Evolutionary conservation across 805 yeast genomes (phyloP).

Genomic region (Saturnispora galanensis): DNA sequence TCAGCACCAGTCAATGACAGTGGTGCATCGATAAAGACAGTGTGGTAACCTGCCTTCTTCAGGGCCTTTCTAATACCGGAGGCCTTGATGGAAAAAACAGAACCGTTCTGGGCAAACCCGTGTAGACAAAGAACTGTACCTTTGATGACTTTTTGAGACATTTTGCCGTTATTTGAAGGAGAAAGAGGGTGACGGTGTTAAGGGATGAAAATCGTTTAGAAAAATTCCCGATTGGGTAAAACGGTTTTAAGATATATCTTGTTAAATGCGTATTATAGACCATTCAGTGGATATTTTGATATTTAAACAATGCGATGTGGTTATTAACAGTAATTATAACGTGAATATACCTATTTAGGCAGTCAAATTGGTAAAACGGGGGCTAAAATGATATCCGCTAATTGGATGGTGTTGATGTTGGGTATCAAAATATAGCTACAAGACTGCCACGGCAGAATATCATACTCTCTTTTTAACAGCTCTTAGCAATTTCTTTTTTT

Average conservation of each 20-base stretch:
- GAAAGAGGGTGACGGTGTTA: slow-evolving; percentile 1
- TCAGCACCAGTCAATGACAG: slow-evolving; percentile 53
- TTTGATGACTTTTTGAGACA: slow-evolving; percentile 20
- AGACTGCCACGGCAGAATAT: too few relatives aligned
- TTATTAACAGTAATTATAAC: too few relatives aligned
- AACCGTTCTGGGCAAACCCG: slow-evolving; percentile 82
- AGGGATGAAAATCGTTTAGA: background rate
- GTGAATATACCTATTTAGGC: too few relatives aligned
- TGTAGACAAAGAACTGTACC: slow-evolving; percentile 74
- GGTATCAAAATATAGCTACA: too few relatives aligned
- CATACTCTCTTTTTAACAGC: too few relatives aligned
- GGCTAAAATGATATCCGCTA: background rate
- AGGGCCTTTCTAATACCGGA: slow-evolving; percentile 79
- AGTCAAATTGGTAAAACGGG: too few relatives aligned
- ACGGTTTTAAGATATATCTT: background rate
- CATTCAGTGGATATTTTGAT: too few relatives aligned
- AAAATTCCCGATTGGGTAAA: background rate
- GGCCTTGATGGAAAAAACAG: slow-evolving; percentile 77
- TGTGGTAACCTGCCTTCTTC: slow-evolving; percentile 51
- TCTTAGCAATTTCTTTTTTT: too few relatives aligned
- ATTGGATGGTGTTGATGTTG: background rate
- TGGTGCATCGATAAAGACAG: slow-evolving; percentile 78
- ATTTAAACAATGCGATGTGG: too few relatives aligned
- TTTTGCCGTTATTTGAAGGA: background rate
- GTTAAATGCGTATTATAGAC: too few relatives aligned